A percentile compares a stretch with the other conserved stretches of the same genome.
Evolutionary conservation across 2,329 filamentous ascomycete genomes (phyloP).

Genomic region (Curvularia sp.): DNA sequence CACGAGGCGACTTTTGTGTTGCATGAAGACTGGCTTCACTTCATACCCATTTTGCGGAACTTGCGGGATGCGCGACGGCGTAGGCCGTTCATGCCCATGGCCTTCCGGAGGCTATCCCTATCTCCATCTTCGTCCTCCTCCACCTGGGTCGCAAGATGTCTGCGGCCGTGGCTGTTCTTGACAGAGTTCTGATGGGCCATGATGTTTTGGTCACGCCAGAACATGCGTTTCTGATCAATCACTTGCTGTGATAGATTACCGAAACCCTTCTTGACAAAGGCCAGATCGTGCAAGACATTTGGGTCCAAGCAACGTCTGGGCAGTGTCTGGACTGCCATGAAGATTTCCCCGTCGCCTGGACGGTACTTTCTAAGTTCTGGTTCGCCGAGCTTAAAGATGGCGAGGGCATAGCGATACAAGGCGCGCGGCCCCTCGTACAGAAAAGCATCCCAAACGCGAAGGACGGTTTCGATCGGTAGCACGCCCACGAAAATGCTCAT

Average conservation of each 20-base stretch:
- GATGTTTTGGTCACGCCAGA: conserved; percentile 46
- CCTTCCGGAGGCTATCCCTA: conserved; percentile 28
- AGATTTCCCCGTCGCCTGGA: conserved; percentile 90
- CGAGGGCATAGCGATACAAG: conserved; percentile 87
- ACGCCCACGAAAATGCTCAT: conserved; percentile 97
- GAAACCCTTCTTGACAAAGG: conserved; percentile 81
- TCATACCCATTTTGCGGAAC: conserved; percentile 35
- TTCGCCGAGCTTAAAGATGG: conserved; percentile 90
- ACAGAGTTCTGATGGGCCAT: conserved; percentile 34
- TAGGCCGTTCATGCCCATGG: conserved; percentile 30
- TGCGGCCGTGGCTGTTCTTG: conserved; percentile 22
- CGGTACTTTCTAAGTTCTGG: conserved; percentile 75
- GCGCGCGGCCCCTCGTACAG: conserved; percentile 96
- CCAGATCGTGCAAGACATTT: conserved; percentile 81
- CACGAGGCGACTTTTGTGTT: neutral
- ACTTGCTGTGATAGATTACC: conserved; percentile 81
- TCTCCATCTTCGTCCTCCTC: conserved; percentile 34
- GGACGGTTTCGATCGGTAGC: conserved; percentile 86
- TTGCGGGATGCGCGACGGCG: conserved; percentile 34
- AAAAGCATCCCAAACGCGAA: conserved; percentile 94
- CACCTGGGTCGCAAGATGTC: conserved; percentile 10
- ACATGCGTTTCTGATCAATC: conserved; percentile 74
- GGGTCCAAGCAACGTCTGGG: conserved; percentile 83
- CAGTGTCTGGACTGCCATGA: conserved; percentile 88
- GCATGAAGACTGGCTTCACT: conserved; percentile 9